Evolutionary conservation across 73 alveolate genomes (phyloP).

Genomic region (Paraurostyla sp.): DNA sequence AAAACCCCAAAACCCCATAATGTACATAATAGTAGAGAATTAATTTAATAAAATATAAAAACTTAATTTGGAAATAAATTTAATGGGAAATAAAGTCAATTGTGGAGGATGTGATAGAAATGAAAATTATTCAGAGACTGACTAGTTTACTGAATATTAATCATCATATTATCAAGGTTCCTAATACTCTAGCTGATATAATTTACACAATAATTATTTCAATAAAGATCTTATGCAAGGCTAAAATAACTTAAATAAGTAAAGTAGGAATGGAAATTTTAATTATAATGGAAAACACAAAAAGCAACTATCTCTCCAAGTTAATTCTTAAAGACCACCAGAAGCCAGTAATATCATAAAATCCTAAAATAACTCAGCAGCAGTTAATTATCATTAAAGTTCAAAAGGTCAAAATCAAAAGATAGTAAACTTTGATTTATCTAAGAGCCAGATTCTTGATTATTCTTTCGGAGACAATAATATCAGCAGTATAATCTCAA

Average conservation of each 20-base stretch:
- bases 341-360: not conserved
- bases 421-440: slow-evolving; percentile 13
- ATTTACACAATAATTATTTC: not conserved
- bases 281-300: not conserved
- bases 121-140: not conserved
- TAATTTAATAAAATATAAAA: no score
- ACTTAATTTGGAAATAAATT: no score
- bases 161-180: not conserved
- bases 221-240: not conserved
- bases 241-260: not conserved
- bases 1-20: no score
- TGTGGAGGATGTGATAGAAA: not conserved
- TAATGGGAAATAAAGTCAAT: not conserved
- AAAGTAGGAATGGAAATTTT: not conserved
- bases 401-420: no score
- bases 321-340: no score
- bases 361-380: not conserved
- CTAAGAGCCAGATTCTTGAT: slow-evolving; percentile 17
- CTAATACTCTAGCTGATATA: not conserved
- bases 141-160: not conserved
- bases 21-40: no score
- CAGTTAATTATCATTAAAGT: not conserved
- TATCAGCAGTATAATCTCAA: not conserved
- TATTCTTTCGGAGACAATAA: not conserved
- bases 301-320: not conserved